Conservation (phyloP, 2,329 filamentous ascomycete species). For the Cyclaneusma minus region DNA sequence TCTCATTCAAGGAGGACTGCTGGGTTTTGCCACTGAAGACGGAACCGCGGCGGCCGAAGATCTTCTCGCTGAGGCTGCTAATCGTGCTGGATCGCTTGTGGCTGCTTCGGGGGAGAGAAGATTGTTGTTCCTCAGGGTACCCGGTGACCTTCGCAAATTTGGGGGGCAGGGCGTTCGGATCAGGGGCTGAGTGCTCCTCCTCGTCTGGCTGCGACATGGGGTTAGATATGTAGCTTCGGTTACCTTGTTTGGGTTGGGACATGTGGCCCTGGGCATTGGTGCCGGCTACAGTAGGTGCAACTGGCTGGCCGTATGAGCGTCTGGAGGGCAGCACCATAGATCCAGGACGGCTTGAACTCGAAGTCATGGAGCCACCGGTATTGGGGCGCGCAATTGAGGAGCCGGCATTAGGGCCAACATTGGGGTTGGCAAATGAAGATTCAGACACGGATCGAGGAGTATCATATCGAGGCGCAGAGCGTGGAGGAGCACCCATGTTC, state of each 20-base stretch:
- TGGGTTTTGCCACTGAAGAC: conserved; percentile 49
- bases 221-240: conserved; percentile 56
- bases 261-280: conserved; percentile 84
- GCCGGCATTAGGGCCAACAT: conserved; percentile 30
- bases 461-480: conserved; percentile 32
- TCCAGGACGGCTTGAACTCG: conserved; percentile 31
- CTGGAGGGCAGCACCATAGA: conserved; percentile 49
- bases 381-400: conserved; percentile 44
- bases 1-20: conserved; percentile 37
- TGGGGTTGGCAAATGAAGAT: conserved; percentile 31
- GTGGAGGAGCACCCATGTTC: conserved; percentile 27
- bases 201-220: conserved; percentile 38
- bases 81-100: conserved; percentile 64
- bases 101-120: conserved; percentile 13
- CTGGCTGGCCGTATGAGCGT: conserved; percentile 75
- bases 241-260: conserved; percentile 54
- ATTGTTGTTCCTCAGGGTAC: conserved; percentile 16
- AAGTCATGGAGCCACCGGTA: conserved; percentile 69
- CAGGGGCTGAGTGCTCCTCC: conserved; percentile 36
- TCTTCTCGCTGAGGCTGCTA: conserved; percentile 66
- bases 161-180: conserved; percentile 36
- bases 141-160: conserved; percentile 44
- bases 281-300: conserved; percentile 70
- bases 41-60: conserved; percentile 72
- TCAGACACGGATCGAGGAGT: conserved; percentile 38